Evolutionary conservation across 2,329 filamentous ascomycete genomes (phyloP).

Genomic region (Alternaria brassicicola): DNA sequence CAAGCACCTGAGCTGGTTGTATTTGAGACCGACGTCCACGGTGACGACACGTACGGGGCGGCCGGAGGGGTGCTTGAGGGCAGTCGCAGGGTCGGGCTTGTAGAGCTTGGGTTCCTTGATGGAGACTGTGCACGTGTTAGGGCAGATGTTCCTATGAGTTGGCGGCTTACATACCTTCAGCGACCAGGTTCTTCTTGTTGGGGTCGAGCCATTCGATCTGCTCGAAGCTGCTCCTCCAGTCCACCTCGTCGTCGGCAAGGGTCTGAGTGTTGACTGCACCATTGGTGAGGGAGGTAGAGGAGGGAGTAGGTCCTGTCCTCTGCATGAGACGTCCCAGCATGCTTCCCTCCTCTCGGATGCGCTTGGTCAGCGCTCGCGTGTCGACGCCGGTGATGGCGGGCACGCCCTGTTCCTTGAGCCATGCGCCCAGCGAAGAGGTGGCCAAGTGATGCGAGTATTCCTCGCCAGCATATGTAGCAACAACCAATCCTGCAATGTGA

Average conservation of each 20-base stretch:
- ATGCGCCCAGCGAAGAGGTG: conserved; percentile 85
- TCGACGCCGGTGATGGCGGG: conserved; percentile 96
- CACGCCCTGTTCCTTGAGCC: conserved; percentile 94
- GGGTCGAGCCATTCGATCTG: conserved; percentile 87
- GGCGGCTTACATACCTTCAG: conserved; percentile 70
- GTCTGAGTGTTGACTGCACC: conserved; percentile 42
- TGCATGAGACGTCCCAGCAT: conserved; percentile 92
- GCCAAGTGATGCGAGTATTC: conserved; percentile 95
- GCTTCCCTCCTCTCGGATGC: conserved; percentile 90
- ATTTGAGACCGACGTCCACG: conserved; percentile 97
- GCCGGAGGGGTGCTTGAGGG: conserved; percentile 86
- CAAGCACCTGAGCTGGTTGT: conserved; percentile 95
- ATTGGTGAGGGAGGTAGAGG: conserved; percentile 46
- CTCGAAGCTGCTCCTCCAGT: conserved; percentile 70
- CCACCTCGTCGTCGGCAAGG: conserved; percentile 38
- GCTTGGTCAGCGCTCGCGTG: conserved; percentile 91
- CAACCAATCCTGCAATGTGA: conserved; percentile 89
- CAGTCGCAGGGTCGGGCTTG: conserved; percentile 71
- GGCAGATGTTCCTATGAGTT: conserved; percentile 7
- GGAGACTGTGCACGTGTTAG: conserved; percentile 70
- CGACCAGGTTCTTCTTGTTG: conserved; percentile 90
- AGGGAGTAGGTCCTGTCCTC: conserved; percentile 59
- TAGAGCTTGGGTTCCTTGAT: conserved; percentile 86
- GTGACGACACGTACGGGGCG: conserved; percentile 86
- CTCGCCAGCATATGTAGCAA: conserved; percentile 90